Conservation (phyloP, 78 protist genomes). For the Dictyostelium citrinum region DNA sequence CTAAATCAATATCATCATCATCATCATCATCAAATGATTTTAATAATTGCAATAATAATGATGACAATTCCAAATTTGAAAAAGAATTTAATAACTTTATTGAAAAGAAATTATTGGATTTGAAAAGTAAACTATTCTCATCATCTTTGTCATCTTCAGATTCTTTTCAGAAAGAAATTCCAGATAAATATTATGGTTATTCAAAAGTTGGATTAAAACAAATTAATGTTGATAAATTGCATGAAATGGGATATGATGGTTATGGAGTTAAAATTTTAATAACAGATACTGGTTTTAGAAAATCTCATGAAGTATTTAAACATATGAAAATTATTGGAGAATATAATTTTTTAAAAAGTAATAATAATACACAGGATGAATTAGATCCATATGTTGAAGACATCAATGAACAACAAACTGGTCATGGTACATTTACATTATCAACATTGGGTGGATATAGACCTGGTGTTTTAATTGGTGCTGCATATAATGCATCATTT, state of each 20-base stretch:
- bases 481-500: conserved; percentile 60
- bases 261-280: conserved; percentile 38
- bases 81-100: background rate
- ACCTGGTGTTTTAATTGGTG: conserved; percentile 48
- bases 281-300: conserved; percentile 68
- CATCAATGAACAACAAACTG: conserved; percentile 1
- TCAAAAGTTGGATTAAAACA: background rate
- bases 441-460: conserved; percentile 50
- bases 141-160: background rate
- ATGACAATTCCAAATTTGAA: background rate
- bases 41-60: background rate
- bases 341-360: conserved; percentile 52
- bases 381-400: background rate
- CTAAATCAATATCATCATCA: background rate
- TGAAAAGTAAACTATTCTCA: background rate
- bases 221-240: conserved; percentile 9
- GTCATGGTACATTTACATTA: conserved; percentile 71
- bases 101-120: background rate
- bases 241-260: conserved; percentile 8
- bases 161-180: background rate
- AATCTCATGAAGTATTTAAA: conserved; percentile 31
- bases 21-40: background rate
- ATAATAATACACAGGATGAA: background rate
- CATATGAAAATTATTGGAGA: conserved; percentile 7
- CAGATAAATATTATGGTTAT: background rate